These are phyloP conservation scores for Aspergillus pseudoviridinutans DNA, from an alignment of 2,329 filamentous ascomycete genomes.

Conservation along the genomic window DNA sequence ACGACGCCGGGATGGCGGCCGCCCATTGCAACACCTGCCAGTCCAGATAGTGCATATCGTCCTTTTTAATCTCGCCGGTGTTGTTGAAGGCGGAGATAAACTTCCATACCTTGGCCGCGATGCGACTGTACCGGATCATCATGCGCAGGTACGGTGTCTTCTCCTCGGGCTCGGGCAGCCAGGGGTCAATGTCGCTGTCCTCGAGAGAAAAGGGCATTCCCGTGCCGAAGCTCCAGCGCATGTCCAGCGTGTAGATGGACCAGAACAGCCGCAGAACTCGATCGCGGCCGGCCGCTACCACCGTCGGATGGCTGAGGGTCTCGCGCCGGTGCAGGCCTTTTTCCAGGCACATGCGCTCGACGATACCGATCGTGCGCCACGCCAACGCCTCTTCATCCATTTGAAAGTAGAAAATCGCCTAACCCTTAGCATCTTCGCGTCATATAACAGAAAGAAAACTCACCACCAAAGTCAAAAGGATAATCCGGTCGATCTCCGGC, in stretches of 20 bases:
- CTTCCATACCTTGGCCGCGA: conserved; percentile 81
- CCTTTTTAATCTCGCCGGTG: conserved; percentile 61
- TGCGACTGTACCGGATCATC: conserved; percentile 79
- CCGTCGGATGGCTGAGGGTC: conserved; percentile 62
- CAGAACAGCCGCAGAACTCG: conserved; percentile 74
- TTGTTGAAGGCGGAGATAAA: conserved; percentile 69
- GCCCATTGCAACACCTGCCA: conserved; percentile 83
- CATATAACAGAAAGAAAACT: not conserved
- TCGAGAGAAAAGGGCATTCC: conserved; percentile 80
- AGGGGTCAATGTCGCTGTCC: conserved; percentile 77
- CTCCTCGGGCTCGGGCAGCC: conserved; percentile 67
- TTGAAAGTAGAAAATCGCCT: conserved; percentile 76
- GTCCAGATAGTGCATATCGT: conserved; percentile 76
- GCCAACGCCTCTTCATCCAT: conserved; percentile 79
- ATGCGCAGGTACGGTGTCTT: conserved; percentile 68
- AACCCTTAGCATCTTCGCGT: conserved; percentile 2
- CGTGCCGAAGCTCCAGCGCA: conserved; percentile 82
- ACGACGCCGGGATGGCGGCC: conserved; percentile 59
- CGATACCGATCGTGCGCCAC: conserved; percentile 86
- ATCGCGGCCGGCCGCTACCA: conserved; percentile 63
- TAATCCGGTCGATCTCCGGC: conserved; percentile 56
- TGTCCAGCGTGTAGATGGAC: conserved; percentile 82
- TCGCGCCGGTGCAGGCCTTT: conserved; percentile 77
- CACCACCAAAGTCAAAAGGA: conserved; percentile 51
- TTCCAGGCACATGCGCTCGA: conserved; percentile 72